Percentiles rank a stretch among this genome's conserved stretches.
Evolutionary conservation across 768 basidiomycete species (phyloP).

Genomic region (Leucosporidium scottii): DNA sequence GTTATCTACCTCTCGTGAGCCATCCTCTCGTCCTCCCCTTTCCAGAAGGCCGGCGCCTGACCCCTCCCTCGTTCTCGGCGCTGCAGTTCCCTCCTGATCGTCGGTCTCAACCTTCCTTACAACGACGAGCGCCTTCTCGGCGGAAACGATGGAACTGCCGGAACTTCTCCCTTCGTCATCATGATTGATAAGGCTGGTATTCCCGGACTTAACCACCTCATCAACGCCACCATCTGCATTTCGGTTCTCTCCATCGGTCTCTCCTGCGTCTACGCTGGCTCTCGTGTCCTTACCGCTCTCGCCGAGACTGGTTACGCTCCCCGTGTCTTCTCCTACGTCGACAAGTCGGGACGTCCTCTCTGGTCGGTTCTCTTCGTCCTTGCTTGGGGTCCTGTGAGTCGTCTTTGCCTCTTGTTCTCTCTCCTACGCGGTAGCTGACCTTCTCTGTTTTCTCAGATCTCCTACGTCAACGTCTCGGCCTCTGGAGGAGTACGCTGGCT

Average conservation of each 20-base stretch:
- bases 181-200: conserved; percentile 40
- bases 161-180: conserved; percentile 43
- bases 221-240: conserved; percentile 51
- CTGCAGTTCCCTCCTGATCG: neutral
- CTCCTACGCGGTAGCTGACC: neutral
- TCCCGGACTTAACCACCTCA: conserved; percentile 32
- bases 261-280: conserved; percentile 61
- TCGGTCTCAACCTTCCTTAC: conserved; percentile 42
- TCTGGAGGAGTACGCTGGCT: conserved; percentile 56
- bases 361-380: conserved; percentile 47
- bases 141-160: conserved; percentile 39
- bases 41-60: too few relatives aligned
- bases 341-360: conserved; percentile 57
- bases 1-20: conserved; percentile 53
- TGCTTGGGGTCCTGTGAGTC: conserved; percentile 26
- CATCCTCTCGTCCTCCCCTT: conserved; percentile 33
- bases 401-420: neutral
- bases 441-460: neutral
- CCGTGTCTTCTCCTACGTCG: conserved; percentile 59
- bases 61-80: too few relatives aligned
- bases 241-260: conserved; percentile 56
- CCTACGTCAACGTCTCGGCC: conserved; percentile 45
- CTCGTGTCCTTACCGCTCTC: conserved; percentile 56
- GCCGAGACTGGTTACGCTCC: conserved; percentile 62
- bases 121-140: conserved; percentile 49